phyloP scores from a whole-genome alignment of 768 basidiomycete species.

The Saitozyma sp. region DNA sequence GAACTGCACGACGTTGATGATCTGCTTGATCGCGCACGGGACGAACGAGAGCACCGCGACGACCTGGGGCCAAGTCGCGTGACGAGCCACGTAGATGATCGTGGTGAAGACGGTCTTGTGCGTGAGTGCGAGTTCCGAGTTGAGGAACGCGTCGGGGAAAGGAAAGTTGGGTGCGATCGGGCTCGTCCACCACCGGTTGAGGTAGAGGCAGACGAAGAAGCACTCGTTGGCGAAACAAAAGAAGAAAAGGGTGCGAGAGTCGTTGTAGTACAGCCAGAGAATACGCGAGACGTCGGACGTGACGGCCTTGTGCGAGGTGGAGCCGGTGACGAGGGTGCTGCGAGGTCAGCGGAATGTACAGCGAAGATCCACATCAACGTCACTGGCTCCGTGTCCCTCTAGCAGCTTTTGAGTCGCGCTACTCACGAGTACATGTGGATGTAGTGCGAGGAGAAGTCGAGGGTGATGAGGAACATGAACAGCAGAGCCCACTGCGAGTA shows the following conservation, averaged over 20 bases:
- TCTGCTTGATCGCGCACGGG: slow-evolving; percentile 76
- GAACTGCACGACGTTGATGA: slow-evolving; percentile 92
- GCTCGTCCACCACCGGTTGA: slow-evolving; percentile 76
- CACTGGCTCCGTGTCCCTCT: neutral
- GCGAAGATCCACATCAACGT: too few species aligned
- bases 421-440: slow-evolving; percentile 99
- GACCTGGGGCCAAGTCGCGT: slow-evolving; percentile 70
- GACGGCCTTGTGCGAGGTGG: slow-evolving; percentile 87
- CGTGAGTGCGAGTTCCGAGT: slow-evolving; percentile 25
- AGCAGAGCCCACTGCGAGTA: slow-evolving; percentile 80
- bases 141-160: slow-evolving; percentile 34
- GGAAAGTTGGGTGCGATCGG: slow-evolving; percentile 63
- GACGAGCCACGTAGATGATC: slow-evolving; percentile 16
- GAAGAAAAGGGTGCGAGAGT: slow-evolving; percentile 83
- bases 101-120: slow-evolving; percentile 22
- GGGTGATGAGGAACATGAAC: slow-evolving; percentile 92
- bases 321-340: slow-evolving; percentile 93
- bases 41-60: slow-evolving; percentile 66
- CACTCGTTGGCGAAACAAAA: slow-evolving; percentile 94
- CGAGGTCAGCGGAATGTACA: neutral
- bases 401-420: neutral
- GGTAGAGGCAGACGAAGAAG: slow-evolving; percentile 92
- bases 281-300: slow-evolving; percentile 90
- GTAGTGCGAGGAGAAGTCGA: slow-evolving; percentile 98
- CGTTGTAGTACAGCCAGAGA: slow-evolving; percentile 89